Evolutionary conservation across 306 rosid genomes (phyloP), one percentile per base, ranked within the genome.

Genomic region (Arachis stenosperma): DNA sequence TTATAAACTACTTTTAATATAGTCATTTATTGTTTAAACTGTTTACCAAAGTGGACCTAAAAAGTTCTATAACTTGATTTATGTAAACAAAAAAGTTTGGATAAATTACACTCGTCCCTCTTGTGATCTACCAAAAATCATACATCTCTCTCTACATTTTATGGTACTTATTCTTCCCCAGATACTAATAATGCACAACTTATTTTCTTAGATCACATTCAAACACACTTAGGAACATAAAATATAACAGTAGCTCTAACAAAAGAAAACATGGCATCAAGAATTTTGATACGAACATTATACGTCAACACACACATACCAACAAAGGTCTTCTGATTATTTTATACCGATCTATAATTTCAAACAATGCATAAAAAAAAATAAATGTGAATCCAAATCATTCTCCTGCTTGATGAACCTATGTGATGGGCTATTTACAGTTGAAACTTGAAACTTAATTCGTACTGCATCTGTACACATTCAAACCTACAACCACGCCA

Each of bases 401-500:
- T 15, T 6, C 12, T 52, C 33, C 66, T 7, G 67, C 82, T 10
- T 37, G 9, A n/a, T 22, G 65, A 58, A 62, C 9, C 46, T 47
- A 6, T 56, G 48, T 41, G 13, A 78, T n/a, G n/a, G 39, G 10
- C 60, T 72, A 79, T 60, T 42, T 73, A 73, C 79, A 73, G 13
- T 30, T 39, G 52, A 42, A 42, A 42, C 46, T 30, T 39, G 44
- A 42, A 42, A 42, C 46, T 42, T 6, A 42, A 42, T 42, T 8
- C 46, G 8, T 42, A 42, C 9, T 6, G 9, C 46, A 1, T 6
- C 46, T 42, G 9, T 42, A n/a, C 58, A 70, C 57, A 65, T 46
- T 51, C 73, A 81, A 57, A 70, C 57, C 46, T 46, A 51, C 69
- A 81, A 57, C 74, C 44, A 40, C 37, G 30, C 76, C 76, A 37